These are phyloP conservation scores for Phaffia rhodozyma DNA, from an alignment of 1,284 basidiomycete species.

Conservation along the genomic window DNA sequence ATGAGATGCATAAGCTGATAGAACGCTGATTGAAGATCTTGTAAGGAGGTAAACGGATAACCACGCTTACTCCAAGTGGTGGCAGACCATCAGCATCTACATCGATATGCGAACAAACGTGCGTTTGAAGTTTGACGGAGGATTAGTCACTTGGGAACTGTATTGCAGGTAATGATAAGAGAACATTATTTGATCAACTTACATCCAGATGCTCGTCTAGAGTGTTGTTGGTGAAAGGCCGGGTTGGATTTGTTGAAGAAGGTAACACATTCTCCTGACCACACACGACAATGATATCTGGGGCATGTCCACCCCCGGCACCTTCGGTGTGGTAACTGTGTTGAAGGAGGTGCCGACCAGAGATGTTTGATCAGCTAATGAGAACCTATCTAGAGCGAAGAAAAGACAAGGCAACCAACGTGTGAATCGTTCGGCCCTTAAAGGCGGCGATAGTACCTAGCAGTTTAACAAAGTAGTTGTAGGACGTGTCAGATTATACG, in stretches of 20 bases:
- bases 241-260: slow-evolving; percentile 91
- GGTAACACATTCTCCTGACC: slow-evolving; percentile 86
- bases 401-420: slow-evolving; percentile 30
- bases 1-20: slow-evolving; percentile 62
- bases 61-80: slow-evolving; percentile 24
- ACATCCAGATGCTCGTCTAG: slow-evolving; percentile 96
- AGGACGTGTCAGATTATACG: neutral
- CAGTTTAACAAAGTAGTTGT: slow-evolving; percentile 14
- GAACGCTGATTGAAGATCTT: neutral
- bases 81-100: slow-evolving; percentile 84
- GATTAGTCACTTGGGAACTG: neutral
- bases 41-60: neutral
- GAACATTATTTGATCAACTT: slow-evolving; percentile 26
- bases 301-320: slow-evolving; percentile 91
- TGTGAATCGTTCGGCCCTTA: slow-evolving; percentile 85
- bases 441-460: slow-evolving; percentile 72
- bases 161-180: neutral
- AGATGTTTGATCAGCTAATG: neutral
- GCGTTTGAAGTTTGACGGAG: neutral
- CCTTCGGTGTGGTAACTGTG: slow-evolving; percentile 75
- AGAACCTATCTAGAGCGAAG: slow-evolving; percentile 1
- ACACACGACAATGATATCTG: slow-evolving; percentile 94
- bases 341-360: neutral
- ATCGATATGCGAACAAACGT: neutral
- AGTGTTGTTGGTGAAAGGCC: slow-evolving; percentile 85